Percentiles rank a stretch among this genome's conserved stretches.
These are phyloP conservation scores for Lentinula edodes DNA, from an alignment of 768 basidiomycete genomes.

Conservation along the genomic window DNA sequence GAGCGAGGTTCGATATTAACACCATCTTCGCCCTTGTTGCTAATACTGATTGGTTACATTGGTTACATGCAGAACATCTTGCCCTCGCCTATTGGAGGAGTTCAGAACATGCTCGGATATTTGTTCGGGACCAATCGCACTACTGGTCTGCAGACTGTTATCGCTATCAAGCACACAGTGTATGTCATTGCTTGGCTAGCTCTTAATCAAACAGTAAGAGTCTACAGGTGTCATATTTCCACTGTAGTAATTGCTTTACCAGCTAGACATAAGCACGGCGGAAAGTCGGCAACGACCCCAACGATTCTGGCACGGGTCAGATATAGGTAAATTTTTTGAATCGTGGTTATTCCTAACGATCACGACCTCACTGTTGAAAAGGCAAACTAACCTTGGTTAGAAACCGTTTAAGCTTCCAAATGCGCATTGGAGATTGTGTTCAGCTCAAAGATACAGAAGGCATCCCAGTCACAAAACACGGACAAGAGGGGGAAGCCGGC, in stretches of 20 bases:
- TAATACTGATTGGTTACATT: no score
- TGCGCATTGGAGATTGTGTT: constrained; percentile 73
- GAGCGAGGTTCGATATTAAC: constrained; percentile 44
- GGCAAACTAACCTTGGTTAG: constrained; percentile 58
- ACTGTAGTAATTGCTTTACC: constrained; percentile 5
- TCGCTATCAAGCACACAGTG: constrained; percentile 70
- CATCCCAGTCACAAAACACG: constrained; percentile 56
- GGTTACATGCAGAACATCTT: constrained; percentile 52
- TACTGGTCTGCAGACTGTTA: constrained; percentile 52
- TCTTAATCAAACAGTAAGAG: constrained; percentile 73
- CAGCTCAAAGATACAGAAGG: constrained; percentile 44
- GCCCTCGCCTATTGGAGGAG: constrained; percentile 41
- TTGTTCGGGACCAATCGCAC: constrained; percentile 39
- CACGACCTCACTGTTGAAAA: background rate
- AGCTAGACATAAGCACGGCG: constrained; percentile 61
- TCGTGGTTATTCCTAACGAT: no score
- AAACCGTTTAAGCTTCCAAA: constrained; percentile 52
- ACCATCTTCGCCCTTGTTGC: background rate
- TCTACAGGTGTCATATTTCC: background rate
- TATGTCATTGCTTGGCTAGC: constrained; percentile 85
- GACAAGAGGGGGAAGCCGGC: constrained; percentile 38
- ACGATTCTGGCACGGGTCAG: constrained; percentile 67
- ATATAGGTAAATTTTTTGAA: constrained; percentile 28
- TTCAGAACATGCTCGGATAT: constrained; percentile 40
- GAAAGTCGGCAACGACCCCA: constrained; percentile 59